These are phyloP conservation scores for Boletus vinaceobasis DNA, from an alignment of 768 basidiomycete genomes.

Conservation along the genomic window DNA sequence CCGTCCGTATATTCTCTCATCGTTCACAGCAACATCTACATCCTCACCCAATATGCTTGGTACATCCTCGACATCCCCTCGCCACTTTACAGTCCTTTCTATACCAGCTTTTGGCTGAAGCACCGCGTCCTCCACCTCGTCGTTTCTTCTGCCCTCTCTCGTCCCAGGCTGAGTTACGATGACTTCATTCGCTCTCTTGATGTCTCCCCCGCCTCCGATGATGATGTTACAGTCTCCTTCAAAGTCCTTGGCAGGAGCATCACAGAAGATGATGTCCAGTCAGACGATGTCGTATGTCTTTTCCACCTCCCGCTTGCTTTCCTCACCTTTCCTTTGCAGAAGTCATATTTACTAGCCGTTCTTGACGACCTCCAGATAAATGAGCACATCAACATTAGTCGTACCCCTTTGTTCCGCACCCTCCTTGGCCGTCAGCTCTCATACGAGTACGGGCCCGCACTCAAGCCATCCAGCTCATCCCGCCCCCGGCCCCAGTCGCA, in stretches of 20 bases:
- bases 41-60: slow-evolving; percentile 63
- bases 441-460: slow-evolving; percentile 20
- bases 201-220: slow-evolving; percentile 27
- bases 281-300: slow-evolving; percentile 45
- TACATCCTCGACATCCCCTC: slow-evolving; percentile 61
- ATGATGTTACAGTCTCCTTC: slow-evolving; percentile 30
- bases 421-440: slow-evolving; percentile 28
- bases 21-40: slow-evolving; percentile 52
- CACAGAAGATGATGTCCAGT: slow-evolving; percentile 39
- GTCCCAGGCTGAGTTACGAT: slow-evolving; percentile 36
- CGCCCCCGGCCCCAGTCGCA: slow-evolving; percentile 16
- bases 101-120: slow-evolving; percentile 43
- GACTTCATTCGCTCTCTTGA: slow-evolving; percentile 38
- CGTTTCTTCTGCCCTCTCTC: slow-evolving; percentile 34
- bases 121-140: slow-evolving; percentile 52
- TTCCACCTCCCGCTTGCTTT: not conserved
- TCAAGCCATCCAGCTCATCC: slow-evolving; percentile 13
- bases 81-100: slow-evolving; percentile 43
- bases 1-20: slow-evolving; percentile 8
- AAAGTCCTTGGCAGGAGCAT: slow-evolving; percentile 45
- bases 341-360: slow-evolving; percentile 39
- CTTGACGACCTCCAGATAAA: slow-evolving; percentile 39
- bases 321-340: slow-evolving; percentile 29
- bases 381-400: slow-evolving; percentile 30
- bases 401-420: slow-evolving; percentile 41